Evolutionary conservation across 345 rosid species (phyloP).

Genomic region (Eucalyptus erythrocorys): DNA sequence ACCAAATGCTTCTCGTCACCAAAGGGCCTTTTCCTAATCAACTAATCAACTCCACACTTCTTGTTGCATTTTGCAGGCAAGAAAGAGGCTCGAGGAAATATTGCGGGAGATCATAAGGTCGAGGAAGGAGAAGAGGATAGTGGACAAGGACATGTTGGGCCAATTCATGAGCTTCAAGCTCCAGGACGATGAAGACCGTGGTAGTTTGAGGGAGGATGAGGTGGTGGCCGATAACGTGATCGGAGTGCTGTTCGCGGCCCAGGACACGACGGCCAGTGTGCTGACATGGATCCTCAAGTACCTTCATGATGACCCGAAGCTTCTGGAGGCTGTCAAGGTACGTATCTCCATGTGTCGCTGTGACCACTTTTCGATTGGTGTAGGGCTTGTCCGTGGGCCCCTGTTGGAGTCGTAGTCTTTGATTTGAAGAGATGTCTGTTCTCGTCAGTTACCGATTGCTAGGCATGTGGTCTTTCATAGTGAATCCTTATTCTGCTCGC

Average conservation of each 20-base stretch:
- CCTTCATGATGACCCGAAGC: constrained; percentile 45
- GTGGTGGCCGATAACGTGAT: constrained; percentile 69
- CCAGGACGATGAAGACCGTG: constrained; percentile 28
- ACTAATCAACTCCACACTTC: background rate
- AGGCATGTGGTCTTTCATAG: background rate
- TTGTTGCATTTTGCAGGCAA: constrained; percentile 34
- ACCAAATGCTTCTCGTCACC: background rate
- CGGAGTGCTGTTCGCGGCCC: constrained; percentile 87
- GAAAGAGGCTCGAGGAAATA: constrained; percentile 40
- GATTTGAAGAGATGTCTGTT: background rate
- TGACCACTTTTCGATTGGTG: background rate
- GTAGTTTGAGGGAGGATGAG: constrained; percentile 27
- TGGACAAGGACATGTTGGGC: constrained; percentile 39
- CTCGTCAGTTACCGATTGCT: background rate
- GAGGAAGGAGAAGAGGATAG: constrained; percentile 44
- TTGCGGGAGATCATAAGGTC: constrained; percentile 45
- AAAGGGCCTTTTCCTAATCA: background rate
- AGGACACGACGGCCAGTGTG: constrained; percentile 84
- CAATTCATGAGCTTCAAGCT: constrained; percentile 38
- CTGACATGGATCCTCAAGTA: constrained; percentile 83
- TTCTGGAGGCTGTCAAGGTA: constrained; percentile 72
- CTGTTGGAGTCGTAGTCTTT: background rate
- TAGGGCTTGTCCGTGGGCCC: background rate
- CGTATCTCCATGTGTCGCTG: background rate
- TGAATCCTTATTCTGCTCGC: background rate